Evolutionary conservation across 371 early-diverging fungal genomes (phyloP).

Genomic region (Blyttiomyces sp.): DNA sequence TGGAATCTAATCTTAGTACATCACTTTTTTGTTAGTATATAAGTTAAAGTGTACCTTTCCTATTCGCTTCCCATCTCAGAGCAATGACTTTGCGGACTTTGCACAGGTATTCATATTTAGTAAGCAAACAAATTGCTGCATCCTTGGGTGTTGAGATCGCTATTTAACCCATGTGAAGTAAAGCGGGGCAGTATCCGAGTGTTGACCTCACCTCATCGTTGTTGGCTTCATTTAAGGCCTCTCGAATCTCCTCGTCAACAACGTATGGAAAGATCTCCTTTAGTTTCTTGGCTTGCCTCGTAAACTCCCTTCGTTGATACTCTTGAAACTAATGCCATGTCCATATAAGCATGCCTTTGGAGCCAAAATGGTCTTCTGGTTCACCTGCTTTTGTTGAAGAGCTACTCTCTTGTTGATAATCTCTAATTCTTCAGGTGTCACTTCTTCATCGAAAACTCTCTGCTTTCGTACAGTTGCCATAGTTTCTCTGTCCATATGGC

Average conservation of each 20-base stretch:
- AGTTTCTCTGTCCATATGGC: slow-evolving; percentile 66
- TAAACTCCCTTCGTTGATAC: slow-evolving; percentile 25
- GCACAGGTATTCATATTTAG: slow-evolving; percentile 64
- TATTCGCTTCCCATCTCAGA: too few species aligned
- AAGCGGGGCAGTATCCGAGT: not conserved
- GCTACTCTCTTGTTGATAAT: slow-evolving; percentile 85
- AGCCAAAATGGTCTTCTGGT: not conserved
- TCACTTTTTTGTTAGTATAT: too few species aligned
- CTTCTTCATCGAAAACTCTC: slow-evolving; percentile 78
- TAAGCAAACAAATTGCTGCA: slow-evolving; percentile 69
- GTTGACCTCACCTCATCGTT: slow-evolving; percentile 64
- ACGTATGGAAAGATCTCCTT: slow-evolving; percentile 69
- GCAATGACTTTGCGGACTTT: slow-evolving; percentile 72
- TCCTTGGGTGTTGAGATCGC: slow-evolving; percentile 49
- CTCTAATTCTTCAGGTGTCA: slow-evolving; percentile 79
- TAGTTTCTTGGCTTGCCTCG: slow-evolving; percentile 52
- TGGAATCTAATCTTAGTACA: too few species aligned
- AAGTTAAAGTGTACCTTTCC: too few species aligned
- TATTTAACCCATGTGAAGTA: not conserved
- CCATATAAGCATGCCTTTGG: not conserved
- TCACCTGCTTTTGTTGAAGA: slow-evolving; percentile 74
- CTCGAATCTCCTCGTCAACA: slow-evolving; percentile 74
- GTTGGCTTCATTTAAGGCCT: slow-evolving; percentile 69
- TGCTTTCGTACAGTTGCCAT: slow-evolving; percentile 81
- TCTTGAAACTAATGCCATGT: slow-evolving; percentile 26